Conservation (phyloP, 2,329 filamentous ascomycete genomes). For the Teratosphaeriaceae sp. region DNA sequence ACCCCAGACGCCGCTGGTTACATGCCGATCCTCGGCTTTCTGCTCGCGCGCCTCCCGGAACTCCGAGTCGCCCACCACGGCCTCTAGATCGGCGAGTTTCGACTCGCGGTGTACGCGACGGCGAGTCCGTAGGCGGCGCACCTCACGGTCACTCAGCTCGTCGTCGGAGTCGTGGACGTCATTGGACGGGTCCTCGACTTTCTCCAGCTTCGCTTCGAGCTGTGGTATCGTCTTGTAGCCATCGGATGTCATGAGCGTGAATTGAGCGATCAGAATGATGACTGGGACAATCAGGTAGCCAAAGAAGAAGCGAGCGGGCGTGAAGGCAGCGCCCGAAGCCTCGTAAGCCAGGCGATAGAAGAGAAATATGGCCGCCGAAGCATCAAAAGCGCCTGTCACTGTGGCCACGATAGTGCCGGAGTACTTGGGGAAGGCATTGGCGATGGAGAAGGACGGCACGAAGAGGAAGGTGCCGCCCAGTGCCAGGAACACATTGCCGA, state of each 20-base stretch:
- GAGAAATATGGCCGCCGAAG: slow-evolving; percentile 38
- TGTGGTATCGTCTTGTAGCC: slow-evolving; percentile 62
- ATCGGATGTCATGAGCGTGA: slow-evolving; percentile 41
- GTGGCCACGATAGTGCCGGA: slow-evolving; percentile 43
- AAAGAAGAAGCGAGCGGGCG: slow-evolving; percentile 43
- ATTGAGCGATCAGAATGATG: slow-evolving; percentile 36
- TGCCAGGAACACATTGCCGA: slow-evolving; percentile 42
- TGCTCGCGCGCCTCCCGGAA: slow-evolving; percentile 55
- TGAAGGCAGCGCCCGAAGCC: slow-evolving; percentile 34
- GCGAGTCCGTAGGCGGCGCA: slow-evolving; percentile 47
- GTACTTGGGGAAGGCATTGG: slow-evolving; percentile 44
- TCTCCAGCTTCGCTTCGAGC: slow-evolving; percentile 55
- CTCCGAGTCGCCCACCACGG: slow-evolving; percentile 60
- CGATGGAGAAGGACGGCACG: slow-evolving; percentile 45
- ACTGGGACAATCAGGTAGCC: slow-evolving; percentile 40
- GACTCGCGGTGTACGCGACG: slow-evolving; percentile 55
- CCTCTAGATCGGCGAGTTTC: slow-evolving; percentile 65
- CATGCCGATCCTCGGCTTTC: slow-evolving; percentile 14
- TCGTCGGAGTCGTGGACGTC: slow-evolving; percentile 48
- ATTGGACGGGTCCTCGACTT: slow-evolving; percentile 50
- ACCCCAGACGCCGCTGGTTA: slow-evolving; percentile 73
- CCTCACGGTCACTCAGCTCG: slow-evolving; percentile 44
- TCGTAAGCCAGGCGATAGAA: slow-evolving; percentile 44
- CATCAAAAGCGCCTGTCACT: slow-evolving; percentile 45
- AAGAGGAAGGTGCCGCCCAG: slow-evolving; percentile 45